Percentiles rank a stretch among this genome's conserved stretches.
phyloP scores from a whole-genome alignment of 2,329 filamentous ascomycete genomes.

The Phialophora expanda region DNA sequence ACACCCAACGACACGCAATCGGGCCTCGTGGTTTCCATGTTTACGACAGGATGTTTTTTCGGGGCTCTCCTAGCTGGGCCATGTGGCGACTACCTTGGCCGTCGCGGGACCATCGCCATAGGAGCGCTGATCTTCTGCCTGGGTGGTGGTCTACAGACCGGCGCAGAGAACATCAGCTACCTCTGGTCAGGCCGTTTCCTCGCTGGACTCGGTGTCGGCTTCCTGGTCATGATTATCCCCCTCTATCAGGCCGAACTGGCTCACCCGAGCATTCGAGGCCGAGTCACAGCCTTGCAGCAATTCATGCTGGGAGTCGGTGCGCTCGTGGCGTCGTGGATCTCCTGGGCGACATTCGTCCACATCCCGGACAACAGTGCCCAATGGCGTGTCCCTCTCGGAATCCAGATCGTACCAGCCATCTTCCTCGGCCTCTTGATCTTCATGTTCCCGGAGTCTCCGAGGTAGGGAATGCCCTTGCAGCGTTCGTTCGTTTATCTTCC shows the following conservation, averaged over 20 bases:
- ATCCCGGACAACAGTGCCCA: constrained; percentile 58
- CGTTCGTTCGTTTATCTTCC: constrained; percentile 28
- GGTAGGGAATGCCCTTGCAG: constrained; percentile 40
- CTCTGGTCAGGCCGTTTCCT: constrained; percentile 73
- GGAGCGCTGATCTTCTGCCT: constrained; percentile 74
- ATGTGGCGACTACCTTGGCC: constrained; percentile 67
- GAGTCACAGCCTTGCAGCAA: constrained; percentile 76
- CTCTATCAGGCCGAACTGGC: constrained; percentile 80
- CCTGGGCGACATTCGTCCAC: constrained; percentile 66
- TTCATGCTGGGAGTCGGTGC: constrained; percentile 82
- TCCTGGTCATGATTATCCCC: constrained; percentile 68
- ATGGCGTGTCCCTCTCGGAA: constrained; percentile 69
- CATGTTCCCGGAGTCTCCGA: constrained; percentile 67
- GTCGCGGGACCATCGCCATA: constrained; percentile 72
- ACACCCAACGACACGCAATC: constrained; percentile 45
- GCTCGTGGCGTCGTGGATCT: constrained; percentile 74
- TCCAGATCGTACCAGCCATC: constrained; percentile 72
- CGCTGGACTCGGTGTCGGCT: constrained; percentile 69
- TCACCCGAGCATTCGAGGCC: constrained; percentile 76
- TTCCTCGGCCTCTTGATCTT: constrained; percentile 69
- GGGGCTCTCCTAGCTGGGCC: constrained; percentile 70
- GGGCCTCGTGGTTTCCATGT: constrained; percentile 75
- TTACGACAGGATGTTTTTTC: constrained; percentile 78
- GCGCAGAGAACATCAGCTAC: constrained; percentile 63
- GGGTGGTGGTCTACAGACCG: constrained; percentile 75